Evolutionary conservation across 2,329 filamentous ascomycete species (phyloP).

Genomic region (Diaporthe vaccinii): DNA sequence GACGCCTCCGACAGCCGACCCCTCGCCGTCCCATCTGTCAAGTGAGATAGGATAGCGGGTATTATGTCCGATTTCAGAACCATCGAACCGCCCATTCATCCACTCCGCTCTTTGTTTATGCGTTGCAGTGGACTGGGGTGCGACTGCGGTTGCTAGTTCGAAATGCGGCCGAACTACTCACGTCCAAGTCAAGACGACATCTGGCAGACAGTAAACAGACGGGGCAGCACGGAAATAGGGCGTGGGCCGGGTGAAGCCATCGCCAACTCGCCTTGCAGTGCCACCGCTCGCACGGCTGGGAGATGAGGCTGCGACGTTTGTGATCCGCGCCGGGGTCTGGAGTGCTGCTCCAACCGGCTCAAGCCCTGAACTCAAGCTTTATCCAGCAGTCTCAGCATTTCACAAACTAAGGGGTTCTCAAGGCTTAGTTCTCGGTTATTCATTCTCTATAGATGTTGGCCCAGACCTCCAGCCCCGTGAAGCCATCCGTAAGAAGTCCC

Average conservation of each 20-base stretch:
- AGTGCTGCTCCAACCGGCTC: slow-evolving; percentile 15
- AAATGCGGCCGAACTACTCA: slow-evolving; percentile 13
- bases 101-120: neutral
- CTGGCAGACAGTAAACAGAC: slow-evolving; percentile 11
- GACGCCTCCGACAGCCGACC: slow-evolving; percentile 20
- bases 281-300: neutral
- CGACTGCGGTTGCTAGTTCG: neutral
- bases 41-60: slow-evolving; percentile 11
- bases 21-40: slow-evolving; percentile 27
- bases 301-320: slow-evolving; percentile 5
- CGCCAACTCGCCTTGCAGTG: neutral
- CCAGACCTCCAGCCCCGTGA: slow-evolving; percentile 23
- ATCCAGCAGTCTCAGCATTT: slow-evolving; percentile 11
- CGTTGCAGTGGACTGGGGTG: neutral
- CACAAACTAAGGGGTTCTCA: neutral
- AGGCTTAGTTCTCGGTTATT: slow-evolving; percentile 21
- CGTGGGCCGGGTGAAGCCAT: slow-evolving; percentile 7
- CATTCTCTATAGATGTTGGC: slow-evolving; percentile 13
- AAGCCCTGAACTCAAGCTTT: slow-evolving; percentile 26
- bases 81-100: neutral
- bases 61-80: neutral
- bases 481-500: neutral
- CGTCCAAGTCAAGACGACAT: slow-evolving; percentile 18
- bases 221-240: neutral
- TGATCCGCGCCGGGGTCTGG: slow-evolving; percentile 23